Percentiles rank a stretch among this genome's conserved stretches.
Evolutionary conservation across 2,329 filamentous ascomycete genomes (phyloP).

Genomic region (Aspergillus fijiensis): DNA sequence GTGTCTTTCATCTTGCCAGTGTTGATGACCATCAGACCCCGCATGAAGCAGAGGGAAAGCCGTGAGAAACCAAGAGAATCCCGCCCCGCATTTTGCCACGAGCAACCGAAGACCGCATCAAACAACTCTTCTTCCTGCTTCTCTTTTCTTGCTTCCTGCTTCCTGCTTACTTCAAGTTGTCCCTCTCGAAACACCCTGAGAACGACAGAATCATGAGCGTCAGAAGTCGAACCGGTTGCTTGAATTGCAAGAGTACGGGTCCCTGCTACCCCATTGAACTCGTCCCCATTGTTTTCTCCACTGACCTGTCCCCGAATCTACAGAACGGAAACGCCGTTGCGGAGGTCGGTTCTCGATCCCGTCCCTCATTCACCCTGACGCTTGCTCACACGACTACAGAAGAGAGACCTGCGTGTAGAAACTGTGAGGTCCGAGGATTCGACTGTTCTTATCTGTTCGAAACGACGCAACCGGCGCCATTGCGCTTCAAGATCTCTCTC

Average conservation of each 20-base stretch:
- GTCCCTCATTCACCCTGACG: not conserved
- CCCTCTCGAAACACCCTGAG: not conserved
- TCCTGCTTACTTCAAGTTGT: not conserved
- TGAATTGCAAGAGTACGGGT: constrained; percentile 1
- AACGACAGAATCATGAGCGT: not conserved
- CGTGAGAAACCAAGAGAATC: not conserved
- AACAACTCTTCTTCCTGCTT: not conserved
- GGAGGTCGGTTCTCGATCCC: not conserved
- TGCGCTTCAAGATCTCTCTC: constrained; percentile 1
- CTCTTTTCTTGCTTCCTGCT: not conserved
- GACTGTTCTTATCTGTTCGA: constrained; percentile 3
- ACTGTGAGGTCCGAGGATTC: not conserved
- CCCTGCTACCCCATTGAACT: not conserved
- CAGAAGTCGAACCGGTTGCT: constrained; percentile 2
- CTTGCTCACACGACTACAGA: not conserved
- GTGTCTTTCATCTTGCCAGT: not conserved
- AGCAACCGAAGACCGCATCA: not conserved
- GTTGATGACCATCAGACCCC: not conserved
- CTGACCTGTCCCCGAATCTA: not conserved
- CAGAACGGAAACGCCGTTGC: constrained; percentile 5
- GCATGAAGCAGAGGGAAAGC: not conserved
- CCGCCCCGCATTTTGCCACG: not conserved
- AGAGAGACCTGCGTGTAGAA: constrained; percentile 2
- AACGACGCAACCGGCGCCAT: not conserved
- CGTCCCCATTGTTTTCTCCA: not conserved